Evolutionary conservation across 2,329 filamentous ascomycete species (phyloP), one percentile per base, ranked within the genome.

Genomic region (Xylogone sp.): DNA sequence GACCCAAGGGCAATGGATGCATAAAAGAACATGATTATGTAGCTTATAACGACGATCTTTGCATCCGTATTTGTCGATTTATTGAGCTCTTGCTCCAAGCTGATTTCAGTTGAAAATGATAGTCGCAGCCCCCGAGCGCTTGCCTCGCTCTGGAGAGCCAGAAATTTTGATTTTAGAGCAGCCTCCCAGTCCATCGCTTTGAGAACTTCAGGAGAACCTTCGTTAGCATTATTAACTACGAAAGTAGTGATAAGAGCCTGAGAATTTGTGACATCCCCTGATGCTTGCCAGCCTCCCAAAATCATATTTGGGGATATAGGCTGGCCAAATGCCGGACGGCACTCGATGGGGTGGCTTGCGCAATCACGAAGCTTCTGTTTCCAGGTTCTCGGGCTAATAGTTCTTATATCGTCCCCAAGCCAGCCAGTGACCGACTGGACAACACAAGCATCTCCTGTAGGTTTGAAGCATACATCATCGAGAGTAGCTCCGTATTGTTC

Each of bases 51-150:
- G 21, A 99, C 84, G 62, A 99, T 99, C 69, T 93, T 97, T 43
- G 93, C 95, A 69, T 99, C 94, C 0, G 94, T 97, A 69, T 99
- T 99, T 46, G 91, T 97, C 34, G 91, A 96, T 72, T 97, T 96
- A 75, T 97, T 99, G 52, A 99, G 78, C 66, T 99, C 94, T 66
- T 97, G 82, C 67, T 97, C 93, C 55, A 99, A 75, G 68, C 92
- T 97, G 69, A 93, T 89, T 71, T 99, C 94, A 0, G 94, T 96
- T 46, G 85, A 96, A 77, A 97, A 99, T 7, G 92, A 97, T 31
- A 99, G 74, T 19, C 94, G 82, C 9, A 99, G 78, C 1, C 92
- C 92, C 45, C 88, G 84, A 19, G 86, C 77, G 3, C 70, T 70
- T 7, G 94, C 95, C 70, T 99, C 91, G 13, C 81, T 73, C 68